These are phyloP conservation scores for Pigoraptor vietnamica DNA, from an alignment of 78 protist genomes.

Conservation along the genomic window DNA sequence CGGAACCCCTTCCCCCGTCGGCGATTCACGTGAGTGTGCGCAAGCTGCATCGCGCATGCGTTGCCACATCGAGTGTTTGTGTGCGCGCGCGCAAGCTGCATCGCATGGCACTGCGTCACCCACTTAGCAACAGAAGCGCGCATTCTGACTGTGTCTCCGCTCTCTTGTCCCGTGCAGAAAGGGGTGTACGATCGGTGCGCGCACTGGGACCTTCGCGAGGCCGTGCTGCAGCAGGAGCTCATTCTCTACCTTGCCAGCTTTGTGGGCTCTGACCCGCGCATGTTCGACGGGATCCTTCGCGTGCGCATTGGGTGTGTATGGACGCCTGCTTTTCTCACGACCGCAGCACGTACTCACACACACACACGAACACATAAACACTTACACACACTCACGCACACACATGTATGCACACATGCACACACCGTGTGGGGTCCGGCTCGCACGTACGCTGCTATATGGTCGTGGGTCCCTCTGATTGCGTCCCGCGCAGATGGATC, in stretches of 20 bases:
- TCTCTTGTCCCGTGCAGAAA: not conserved
- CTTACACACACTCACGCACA: not conserved
- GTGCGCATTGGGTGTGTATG: constrained; percentile 8
- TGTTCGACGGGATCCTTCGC: constrained; percentile 6
- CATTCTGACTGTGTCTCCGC: not conserved
- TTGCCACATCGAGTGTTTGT: not conserved
- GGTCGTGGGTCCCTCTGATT: too few species aligned
- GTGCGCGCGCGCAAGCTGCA: not conserved
- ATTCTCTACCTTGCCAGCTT: not conserved
- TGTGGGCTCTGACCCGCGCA: not conserved
- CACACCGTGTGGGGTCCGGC: not conserved
- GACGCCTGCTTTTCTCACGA: not conserved
- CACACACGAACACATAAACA: not conserved
- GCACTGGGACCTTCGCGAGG: constrained; percentile 2
- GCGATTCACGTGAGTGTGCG: not conserved
- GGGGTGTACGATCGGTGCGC: not conserved
- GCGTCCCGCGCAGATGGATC: too few species aligned
- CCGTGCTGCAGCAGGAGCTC: constrained; percentile 16
- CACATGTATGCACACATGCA: not conserved
- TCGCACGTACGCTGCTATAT: too few species aligned
- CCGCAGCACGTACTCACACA: not conserved
- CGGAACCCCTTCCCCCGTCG: not conserved
- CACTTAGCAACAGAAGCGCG: not conserved
- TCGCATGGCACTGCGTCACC: not conserved
- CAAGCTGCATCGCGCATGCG: not conserved